Evolutionary conservation across 2,329 filamentous ascomycete species (phyloP), one percentile per base, ranked within the genome.

Genomic region (Macrophomina phaseolina): DNA sequence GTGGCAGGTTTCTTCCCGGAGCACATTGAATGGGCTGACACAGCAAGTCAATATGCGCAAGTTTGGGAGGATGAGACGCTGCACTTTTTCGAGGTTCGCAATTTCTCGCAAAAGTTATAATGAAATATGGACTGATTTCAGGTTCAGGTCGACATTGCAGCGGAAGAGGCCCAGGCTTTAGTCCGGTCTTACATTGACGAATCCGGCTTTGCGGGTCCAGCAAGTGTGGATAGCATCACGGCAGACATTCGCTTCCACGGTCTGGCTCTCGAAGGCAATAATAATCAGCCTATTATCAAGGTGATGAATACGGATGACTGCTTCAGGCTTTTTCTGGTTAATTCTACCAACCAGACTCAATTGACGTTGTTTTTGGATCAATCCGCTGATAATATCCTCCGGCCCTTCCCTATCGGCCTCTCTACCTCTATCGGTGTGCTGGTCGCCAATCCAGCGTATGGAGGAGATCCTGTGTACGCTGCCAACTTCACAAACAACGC

Each of bases 271-370:
- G 81, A 88, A 4, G 86, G 83, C 2, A 80, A 83, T 67, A 76
- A 82, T 55, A 77, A 83, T 28, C 79, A 84, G 34, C 72, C 81
- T 1, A 74, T 84, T 16, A 85, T 90, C 0, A 78, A 80, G 34
- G 81, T 90, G 18, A 86, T 89, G 81, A 87, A 90, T 73, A 88
- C 86, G 0, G 88, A 90, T 68, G 85, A 87, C 67, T 87, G 84
- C 62, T 90, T 89, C 78, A 85, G 87, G 1, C 84, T 85, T 66
- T 89, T 89, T 74, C 77, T 90, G 1, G 80, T 90, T 42, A 89
- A 89, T 71, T 82, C 84, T 0, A 88, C 86, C 1, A 81, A 88
- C 55, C 80, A 89, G 56, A 70, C 75, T 0, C 86, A 90, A 69
- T 80, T 89, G 0, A 87, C 84, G 0, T 68, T 78, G 0, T 89